Base-by-base conservation (phyloP, 176 grass and related monocot species). In the maize (Zea mays) region DNA sequence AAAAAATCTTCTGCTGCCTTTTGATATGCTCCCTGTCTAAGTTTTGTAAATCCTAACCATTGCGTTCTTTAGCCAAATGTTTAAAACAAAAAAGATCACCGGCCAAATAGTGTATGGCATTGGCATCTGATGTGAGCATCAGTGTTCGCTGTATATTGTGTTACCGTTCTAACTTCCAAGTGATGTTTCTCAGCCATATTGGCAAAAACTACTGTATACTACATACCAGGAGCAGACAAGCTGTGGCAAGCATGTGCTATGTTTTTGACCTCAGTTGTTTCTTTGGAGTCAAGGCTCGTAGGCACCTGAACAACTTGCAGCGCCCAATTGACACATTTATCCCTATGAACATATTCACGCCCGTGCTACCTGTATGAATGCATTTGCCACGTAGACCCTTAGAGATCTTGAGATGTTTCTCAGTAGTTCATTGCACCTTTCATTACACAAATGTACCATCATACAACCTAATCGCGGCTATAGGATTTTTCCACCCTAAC, bases 1-100 rank as follows among this genome's bases (percentile, higher is more conserved):
- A 73, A 84, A 82, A 71, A 61, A 76, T 27, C 16, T 81, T 40
- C 16, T 55, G 48, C 20, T 67, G 49, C 78, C 78, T 85, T 81
- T 85, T 77, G 82, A 59, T 89, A 66, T 76, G 77, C 70, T 77
- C 36, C 36, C 50, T 50, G 77, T 67, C 67, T 64, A 69, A 75
- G 62, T 73, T 74, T 74, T 89, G 82, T 89, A 85, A 89, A 89
- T 89, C 50, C 87, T 89, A 85, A 78, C 82, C 72, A 59, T 81
- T 65, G 82, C 35, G 80, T 72, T 67, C 72, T 85, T 72, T 77
- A 85, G 65, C 77, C 72, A 77, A 72, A 65, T 81, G 44, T 48
- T 77, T 81, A 9, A 77, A 27, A 27, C 27, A 27, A 27, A 27
- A 27, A 27, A 40, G 50, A 62, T 42, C 55, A 20, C 57, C 49